phyloP scores from a whole-genome alignment of 176 grass and related monocot genomes.

The Canna indica region DNA sequence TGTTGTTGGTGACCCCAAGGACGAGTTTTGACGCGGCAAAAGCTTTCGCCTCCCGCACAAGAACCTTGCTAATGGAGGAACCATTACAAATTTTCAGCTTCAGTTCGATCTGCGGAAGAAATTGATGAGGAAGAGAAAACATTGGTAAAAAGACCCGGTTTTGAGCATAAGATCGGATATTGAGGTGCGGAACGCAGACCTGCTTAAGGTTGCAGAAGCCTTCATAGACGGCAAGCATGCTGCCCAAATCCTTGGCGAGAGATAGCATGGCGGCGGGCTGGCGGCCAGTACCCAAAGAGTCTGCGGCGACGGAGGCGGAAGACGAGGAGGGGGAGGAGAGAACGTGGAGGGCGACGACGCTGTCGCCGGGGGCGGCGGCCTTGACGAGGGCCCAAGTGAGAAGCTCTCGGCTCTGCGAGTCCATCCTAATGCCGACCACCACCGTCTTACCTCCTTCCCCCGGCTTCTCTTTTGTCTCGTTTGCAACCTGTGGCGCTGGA shows the following conservation, averaged over 20 bases:
- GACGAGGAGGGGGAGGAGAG: slow-evolving; percentile 18
- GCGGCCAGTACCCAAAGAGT: background rate
- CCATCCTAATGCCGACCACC: slow-evolving; percentile 66
- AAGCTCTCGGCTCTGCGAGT: slow-evolving; percentile 67
- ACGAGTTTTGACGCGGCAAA: slow-evolving; percentile 59
- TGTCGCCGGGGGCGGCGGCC: slow-evolving; percentile 66
- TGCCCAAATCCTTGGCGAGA: slow-evolving; percentile 40
- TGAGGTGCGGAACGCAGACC: slow-evolving; percentile 18
- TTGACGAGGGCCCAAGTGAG: slow-evolving; percentile 98
- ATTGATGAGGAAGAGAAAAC: background rate
- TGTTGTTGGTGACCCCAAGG: slow-evolving; percentile 55
- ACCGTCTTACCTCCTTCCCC: slow-evolving; percentile 32
- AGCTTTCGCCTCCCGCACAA: slow-evolving; percentile 56
- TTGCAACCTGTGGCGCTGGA: background rate
- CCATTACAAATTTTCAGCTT: slow-evolving; percentile 91
- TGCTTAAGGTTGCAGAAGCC: slow-evolving; percentile 92
- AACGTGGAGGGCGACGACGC: slow-evolving; percentile 73
- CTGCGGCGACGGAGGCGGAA: background rate
- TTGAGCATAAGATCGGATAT: background rate
- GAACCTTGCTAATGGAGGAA: slow-evolving; percentile 51
- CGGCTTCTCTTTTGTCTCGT: background rate
- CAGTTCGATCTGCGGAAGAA: slow-evolving; percentile 52
- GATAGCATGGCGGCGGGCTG: slow-evolving; percentile 2
- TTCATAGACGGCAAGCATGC: slow-evolving; percentile 78
- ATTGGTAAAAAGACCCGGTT: background rate